Evolutionary conservation across 768 basidiomycete species (phyloP), one percentile per base, ranked within the genome.

Genomic region (Tricholoma bakamatsutake): DNA sequence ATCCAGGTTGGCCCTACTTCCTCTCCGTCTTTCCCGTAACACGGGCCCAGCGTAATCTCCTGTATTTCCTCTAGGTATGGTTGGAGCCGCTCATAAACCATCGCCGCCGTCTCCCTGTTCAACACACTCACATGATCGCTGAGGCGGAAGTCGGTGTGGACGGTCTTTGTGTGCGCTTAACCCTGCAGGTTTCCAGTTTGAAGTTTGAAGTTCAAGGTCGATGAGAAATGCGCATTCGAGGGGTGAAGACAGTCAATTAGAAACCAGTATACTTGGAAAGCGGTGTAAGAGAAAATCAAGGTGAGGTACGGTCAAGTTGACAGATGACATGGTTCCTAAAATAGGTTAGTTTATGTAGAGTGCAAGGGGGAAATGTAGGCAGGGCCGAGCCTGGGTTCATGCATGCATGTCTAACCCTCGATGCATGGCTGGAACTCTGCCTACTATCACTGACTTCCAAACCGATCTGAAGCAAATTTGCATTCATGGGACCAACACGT

Each of bases 241-340:
- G 59, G 1, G 73, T 69, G 59, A 80, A 73, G 18, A 77, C 51
- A 42, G 73, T 74, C 50, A 73, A 72, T 60, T 77, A 79, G 61
- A 61, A 66, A 5, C 69, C 66, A 6, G 62, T 52, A 61, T 77
- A 79, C 3, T 66, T 60, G 4, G 69, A 61, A 4, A 78, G 65
- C 2, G 69, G 60, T 0, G 76, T 77, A 4, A 60, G 73, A 60
- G 60, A n/a, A 76, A 80, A 62, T 80, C 72, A 53, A 77, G 57
- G 28, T 46, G 39, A 3, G 60, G 50, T 1, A 58, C 40, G 1
- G 28, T 42, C 8, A 56, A 35, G 35, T 11, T 35, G 35, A n/a
- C n/a, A n/a, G n/a, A n/a, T n/a, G n/a, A n/a, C n/a, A n/a, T n/a
- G n/a, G n/a, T n/a, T n/a, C n/a, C n/a, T n/a, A n/a, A n/a, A n/a